phyloP scores from a whole-genome alignment of 1,284 basidiomycete genomes.

The Moesziomyces sp. region DNA sequence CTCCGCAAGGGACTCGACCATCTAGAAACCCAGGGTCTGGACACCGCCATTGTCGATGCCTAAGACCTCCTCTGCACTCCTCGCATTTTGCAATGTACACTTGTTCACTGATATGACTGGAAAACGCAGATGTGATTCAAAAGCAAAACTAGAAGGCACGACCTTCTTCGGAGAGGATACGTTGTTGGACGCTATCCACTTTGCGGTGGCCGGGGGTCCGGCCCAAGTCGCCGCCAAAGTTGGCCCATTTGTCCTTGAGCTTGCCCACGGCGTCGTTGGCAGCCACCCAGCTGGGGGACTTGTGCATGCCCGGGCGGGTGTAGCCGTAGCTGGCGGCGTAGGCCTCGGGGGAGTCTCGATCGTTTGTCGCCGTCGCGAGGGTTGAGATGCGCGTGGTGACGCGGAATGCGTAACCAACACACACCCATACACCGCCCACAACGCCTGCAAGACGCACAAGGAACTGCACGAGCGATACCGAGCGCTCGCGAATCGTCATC shows the following conservation, averaged over 20 bases:
- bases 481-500: slow-evolving; percentile 85
- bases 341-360: slow-evolving; percentile 31
- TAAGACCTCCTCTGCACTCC: neutral
- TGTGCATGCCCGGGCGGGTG: slow-evolving; percentile 10
- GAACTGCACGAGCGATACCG: slow-evolving; percentile 82
- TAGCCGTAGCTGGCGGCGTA: slow-evolving; percentile 42
- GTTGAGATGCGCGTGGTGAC: slow-evolving; percentile 42
- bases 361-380: slow-evolving; percentile 21
- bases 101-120: neutral
- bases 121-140: neutral
- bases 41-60: slow-evolving; percentile 19
- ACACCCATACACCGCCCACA: slow-evolving; percentile 68
- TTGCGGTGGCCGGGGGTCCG: slow-evolving; percentile 25
- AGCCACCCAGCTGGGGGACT: slow-evolving; percentile 17
- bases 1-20: slow-evolving; percentile 58
- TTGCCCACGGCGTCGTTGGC: slow-evolving; percentile 30
- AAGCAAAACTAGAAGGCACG: slow-evolving; percentile 28
- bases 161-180: slow-evolving; percentile 49
- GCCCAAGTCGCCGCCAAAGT: slow-evolving; percentile 18
- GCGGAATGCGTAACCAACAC: slow-evolving; percentile 58
- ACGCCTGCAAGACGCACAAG: slow-evolving; percentile 77
- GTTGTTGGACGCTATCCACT: slow-evolving; percentile 50
- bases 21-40: slow-evolving; percentile 42
- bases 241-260: slow-evolving; percentile 42
- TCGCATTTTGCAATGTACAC: slow-evolving; percentile 15